Evolutionary conservation across 176 grass and related monocot genomes (phyloP).

Genomic region (Tillandsia fasciculata): DNA sequence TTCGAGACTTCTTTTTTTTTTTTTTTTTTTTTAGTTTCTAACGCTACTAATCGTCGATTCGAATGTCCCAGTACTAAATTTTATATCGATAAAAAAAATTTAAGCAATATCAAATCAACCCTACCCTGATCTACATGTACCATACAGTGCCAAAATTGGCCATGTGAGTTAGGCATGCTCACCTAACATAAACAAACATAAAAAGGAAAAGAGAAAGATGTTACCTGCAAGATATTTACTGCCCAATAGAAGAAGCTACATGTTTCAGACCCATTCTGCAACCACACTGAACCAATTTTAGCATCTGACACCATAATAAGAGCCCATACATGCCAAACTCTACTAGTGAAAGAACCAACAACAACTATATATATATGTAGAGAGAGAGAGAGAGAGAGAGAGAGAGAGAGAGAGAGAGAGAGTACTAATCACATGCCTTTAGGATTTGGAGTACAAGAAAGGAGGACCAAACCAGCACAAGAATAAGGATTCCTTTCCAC

Average conservation of each 20-base stretch:
- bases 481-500: constrained; percentile 65
- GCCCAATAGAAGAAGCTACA: constrained; percentile 85
- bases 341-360: background rate
- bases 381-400: background rate
- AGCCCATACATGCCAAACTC: background rate
- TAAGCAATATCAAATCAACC: no score
- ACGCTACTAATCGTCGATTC: no score
- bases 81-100: no score
- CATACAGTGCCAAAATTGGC: no score
- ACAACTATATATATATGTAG: background rate
- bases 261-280: constrained; percentile 58
- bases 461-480: constrained; percentile 57
- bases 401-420: background rate
- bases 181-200: constrained; percentile 1
- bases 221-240: constrained; percentile 73
- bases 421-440: constrained; percentile 31
- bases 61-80: no score
- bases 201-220: background rate
- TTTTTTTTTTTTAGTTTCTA: background rate
- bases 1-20: background rate
- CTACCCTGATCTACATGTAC: no score
- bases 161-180: background rate
- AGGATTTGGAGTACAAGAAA: constrained; percentile 78
- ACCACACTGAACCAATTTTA: background rate
- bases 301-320: constrained; percentile 2